Conservation (phyloP, 768 basidiomycete genomes). For the Hortiboletus campestris region DNA sequence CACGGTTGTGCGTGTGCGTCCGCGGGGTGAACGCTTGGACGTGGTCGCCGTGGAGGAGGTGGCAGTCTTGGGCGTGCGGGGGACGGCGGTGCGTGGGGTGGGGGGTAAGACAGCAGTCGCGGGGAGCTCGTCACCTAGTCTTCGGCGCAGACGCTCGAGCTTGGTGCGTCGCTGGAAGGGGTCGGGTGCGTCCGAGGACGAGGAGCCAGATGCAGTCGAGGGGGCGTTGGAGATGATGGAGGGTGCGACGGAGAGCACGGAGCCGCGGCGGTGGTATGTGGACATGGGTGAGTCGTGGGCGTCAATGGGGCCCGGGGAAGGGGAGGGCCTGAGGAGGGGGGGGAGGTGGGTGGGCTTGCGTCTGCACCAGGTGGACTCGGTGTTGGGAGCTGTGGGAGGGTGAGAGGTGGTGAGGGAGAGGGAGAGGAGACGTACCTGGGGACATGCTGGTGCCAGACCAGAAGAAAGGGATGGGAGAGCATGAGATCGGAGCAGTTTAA, state of each 20-base stretch:
- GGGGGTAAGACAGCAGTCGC: conserved; percentile 56
- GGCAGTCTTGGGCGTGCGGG: conserved; percentile 4
- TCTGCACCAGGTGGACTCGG: conserved; percentile 22
- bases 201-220: conserved; percentile 21
- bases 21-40: neutral
- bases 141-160: conserved; percentile 61
- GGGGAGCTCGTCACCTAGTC: conserved; percentile 63
- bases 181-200: conserved; percentile 30
- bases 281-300: conserved; percentile 3
- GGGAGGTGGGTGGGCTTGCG: conserved; percentile 29
- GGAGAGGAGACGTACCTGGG: neutral
- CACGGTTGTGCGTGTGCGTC: conserved; percentile 4
- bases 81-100: conserved; percentile 8
- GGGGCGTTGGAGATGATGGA: conserved; percentile 17
- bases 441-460: conserved; percentile 30
- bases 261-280: conserved; percentile 13
- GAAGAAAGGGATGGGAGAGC: neutral
- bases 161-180: conserved; percentile 48
- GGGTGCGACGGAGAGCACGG: conserved; percentile 22
- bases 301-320: conserved; percentile 1
- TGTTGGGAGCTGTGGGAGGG: neutral
- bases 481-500: conserved; percentile 4
- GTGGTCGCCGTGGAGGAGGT: neutral
- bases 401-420: neutral
- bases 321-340: conserved; percentile 23